Conservation (phyloP, 768 basidiomycete genomes). For the Mycena olivaceomarginata region DNA sequence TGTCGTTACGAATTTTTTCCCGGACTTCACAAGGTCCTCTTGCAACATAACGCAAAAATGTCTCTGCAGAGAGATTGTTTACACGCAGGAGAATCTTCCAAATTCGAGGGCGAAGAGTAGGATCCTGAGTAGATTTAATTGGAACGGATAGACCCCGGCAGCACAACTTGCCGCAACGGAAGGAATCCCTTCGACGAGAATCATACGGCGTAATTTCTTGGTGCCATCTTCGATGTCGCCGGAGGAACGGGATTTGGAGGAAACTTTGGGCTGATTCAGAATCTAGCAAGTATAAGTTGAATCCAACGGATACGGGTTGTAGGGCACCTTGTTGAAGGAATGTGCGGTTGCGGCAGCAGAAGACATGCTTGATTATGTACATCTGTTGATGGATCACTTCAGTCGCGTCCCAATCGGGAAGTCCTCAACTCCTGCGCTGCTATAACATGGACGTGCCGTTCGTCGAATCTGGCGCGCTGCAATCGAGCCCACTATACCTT, state of each 20-base stretch:
- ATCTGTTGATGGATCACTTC: constrained; percentile 1
- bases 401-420: constrained; percentile 23
- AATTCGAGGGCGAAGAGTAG: constrained; percentile 90
- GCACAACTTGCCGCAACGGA: constrained; percentile 72
- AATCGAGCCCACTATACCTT: constrained; percentile 86
- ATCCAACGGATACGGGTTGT: neutral
- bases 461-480: constrained; percentile 84
- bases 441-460: constrained; percentile 85
- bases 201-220: constrained; percentile 91
- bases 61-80: constrained; percentile 84
- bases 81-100: constrained; percentile 97
- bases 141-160: neutral
- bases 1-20: constrained; percentile 97
- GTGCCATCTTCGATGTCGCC: constrained; percentile 83
- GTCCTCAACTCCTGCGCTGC: neutral
- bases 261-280: constrained; percentile 79
- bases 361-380: constrained; percentile 39
- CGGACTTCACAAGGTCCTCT: constrained; percentile 91
- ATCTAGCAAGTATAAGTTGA: constrained; percentile 57
- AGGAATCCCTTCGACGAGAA: constrained; percentile 94
- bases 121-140: constrained; percentile 68
- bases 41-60: constrained; percentile 85
- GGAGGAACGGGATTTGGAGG: constrained; percentile 78
- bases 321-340: constrained; percentile 79
- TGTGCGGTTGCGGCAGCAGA: constrained; percentile 69